Base-by-base conservation (phyloP, 129 eudicot species). In the Sambucus nigra region DNA sequence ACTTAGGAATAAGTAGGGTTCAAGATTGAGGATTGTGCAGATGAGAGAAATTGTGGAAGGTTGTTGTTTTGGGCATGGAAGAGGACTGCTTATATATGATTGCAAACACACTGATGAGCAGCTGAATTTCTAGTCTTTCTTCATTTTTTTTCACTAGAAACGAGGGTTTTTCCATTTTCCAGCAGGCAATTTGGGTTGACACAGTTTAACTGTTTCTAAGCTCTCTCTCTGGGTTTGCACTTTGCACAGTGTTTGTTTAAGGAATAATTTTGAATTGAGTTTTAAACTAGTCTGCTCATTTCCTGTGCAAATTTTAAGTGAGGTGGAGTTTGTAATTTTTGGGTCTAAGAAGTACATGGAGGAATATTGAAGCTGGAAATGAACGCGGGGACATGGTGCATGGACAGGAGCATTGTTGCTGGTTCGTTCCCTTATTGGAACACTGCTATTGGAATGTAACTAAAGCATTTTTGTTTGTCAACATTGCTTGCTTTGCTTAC, bases 361-460 rank as follows among this genome's bases (percentile, higher is more conserved):
- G 42, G 63, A 28, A 15, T 47, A 49, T 40, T 75, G 74, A 75
- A 73, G 72, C 73, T 55, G 78, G 84, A 78, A 69, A 80, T 80
- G 84, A 80, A 62, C 67, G 77, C 76, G 73, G 78, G 84, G 87
- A 72, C 78, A 81, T 86, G 92, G 92, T 86, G 81, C 68, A 76
- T 86, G 93, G 81, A 68, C 69, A 68, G 72, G 80, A 64, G 68
- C 57, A 45, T 78, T 73, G 78, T 70, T 74, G 79, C 70, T 76
- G 92, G 87, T 72, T 74, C 68, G 73, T 75, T 72, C 71, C 73
- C 51, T n/a, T 47, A 40, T 35, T 59, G 82, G 92, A 76, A 70
- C 84, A 12, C 53, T 51, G 57, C 75, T 66, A 35, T 47, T 25
- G 64, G 71, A 59, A 67, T 69, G 47, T 68, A 54, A 21, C 54